Evolutionary conservation across 1,284 basidiomycete genomes (phyloP).

Genomic region (Rhodotorula sp.): DNA sequence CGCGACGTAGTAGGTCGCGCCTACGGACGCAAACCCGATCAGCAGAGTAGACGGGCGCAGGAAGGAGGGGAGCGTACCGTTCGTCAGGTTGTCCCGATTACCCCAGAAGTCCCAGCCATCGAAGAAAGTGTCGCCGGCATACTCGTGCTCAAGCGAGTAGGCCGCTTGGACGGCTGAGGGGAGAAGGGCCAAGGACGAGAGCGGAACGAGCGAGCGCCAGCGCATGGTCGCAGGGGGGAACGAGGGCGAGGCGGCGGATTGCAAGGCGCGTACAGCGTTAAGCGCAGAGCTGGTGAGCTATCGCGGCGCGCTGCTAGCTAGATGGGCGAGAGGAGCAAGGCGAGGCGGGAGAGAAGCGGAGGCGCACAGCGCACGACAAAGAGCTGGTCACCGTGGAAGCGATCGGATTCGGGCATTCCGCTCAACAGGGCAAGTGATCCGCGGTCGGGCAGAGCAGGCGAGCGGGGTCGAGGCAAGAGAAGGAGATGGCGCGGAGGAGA

Average conservation of each 20-base stretch:
- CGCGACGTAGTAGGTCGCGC: constrained; percentile 25
- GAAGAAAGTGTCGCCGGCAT: constrained; percentile 25
- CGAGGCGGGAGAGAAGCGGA: not conserved
- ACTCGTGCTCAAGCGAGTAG: constrained; percentile 20
- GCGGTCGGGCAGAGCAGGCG: not conserved
- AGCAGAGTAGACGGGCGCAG: not conserved
- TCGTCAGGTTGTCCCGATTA: constrained; percentile 32
- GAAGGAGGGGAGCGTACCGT: constrained; percentile 7
- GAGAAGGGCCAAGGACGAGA: not conserved
- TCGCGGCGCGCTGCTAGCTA: not conserved
- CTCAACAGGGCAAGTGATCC: not conserved
- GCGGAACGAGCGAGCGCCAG: not conserved
- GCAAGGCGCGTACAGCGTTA: not conserved
- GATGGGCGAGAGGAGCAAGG: not conserved
- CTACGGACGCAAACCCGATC: not conserved
- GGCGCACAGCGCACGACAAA: not conserved
- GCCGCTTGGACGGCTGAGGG: not conserved
- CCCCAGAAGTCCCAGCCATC: constrained; percentile 32
- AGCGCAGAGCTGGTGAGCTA: not conserved
- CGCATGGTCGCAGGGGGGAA: not conserved
- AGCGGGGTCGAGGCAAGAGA: not conserved
- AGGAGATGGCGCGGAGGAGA: not conserved
- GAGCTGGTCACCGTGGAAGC: no score
- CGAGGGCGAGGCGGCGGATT: not conserved
- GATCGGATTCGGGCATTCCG: not conserved